Conservation (phyloP, 2,329 filamentous ascomycete species). For the Trichoderma sp. region DNA sequence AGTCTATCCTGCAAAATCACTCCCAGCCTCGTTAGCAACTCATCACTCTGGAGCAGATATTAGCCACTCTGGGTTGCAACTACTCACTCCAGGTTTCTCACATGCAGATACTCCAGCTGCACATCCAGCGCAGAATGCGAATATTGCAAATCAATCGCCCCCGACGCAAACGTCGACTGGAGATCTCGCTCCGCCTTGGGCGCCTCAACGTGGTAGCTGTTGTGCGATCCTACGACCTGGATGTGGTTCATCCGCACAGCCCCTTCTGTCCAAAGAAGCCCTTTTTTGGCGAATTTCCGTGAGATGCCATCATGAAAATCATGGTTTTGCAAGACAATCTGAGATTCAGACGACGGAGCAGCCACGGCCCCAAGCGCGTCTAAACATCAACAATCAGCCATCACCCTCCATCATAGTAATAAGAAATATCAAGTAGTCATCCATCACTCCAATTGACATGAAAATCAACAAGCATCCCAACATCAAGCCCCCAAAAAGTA, state of each 20-base stretch:
- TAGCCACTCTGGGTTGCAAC: neutral
- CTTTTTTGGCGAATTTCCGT: neutral
- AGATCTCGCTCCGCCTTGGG: slow-evolving; percentile 45
- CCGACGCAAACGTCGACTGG: slow-evolving; percentile 45
- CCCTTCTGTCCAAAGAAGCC: slow-evolving; percentile 30
- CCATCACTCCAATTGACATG: no score
- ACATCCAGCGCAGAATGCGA: slow-evolving; percentile 50
- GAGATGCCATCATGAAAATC: neutral
- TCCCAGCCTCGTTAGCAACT: neutral
- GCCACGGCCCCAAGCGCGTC: slow-evolving; percentile 15
- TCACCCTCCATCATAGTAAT: neutral
- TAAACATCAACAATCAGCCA: neutral
- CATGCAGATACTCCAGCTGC: slow-evolving; percentile 50
- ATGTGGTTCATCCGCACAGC: slow-evolving; percentile 55
- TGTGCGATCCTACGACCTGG: slow-evolving; percentile 56
- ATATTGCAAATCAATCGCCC: slow-evolving; percentile 51
- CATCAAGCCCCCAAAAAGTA: neutral
- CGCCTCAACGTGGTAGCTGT: slow-evolving; percentile 55
- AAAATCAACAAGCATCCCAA: neutral
- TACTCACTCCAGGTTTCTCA: slow-evolving; percentile 49
- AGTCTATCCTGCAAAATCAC: slow-evolving; percentile 41
- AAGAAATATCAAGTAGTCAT: neutral
- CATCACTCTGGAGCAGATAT: neutral
- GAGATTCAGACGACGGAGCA: neutral
- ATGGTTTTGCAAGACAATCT: slow-evolving; percentile 4